Conservation (phyloP, 179 eudicot species). For the Drosera spatulata region DNA sequence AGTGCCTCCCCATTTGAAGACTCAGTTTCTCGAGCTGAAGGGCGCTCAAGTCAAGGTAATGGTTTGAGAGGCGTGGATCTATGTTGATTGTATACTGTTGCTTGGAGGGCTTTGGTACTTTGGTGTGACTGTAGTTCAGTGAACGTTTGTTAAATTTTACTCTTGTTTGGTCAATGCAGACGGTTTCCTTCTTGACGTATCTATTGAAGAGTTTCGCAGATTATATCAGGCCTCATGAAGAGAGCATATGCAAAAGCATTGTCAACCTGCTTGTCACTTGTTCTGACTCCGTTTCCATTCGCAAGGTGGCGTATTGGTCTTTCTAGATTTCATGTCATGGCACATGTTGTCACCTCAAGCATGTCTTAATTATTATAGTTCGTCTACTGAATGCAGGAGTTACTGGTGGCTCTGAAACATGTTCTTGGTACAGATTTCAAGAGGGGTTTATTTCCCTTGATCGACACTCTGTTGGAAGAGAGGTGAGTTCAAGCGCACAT, state of each 20-base stretch:
- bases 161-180: conserved; percentile 39
- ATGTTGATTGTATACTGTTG: neutral
- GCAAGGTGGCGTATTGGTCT: conserved; percentile 44
- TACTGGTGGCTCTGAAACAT: conserved; percentile 84
- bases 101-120: neutral
- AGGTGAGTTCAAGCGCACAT: conserved; percentile 31
- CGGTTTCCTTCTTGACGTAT: conserved; percentile 96
- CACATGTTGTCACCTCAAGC: neutral
- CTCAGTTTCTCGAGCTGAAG: conserved; percentile 80
- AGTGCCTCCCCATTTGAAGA: conserved; percentile 79
- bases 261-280: conserved; percentile 95
- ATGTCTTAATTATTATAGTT: neutral
- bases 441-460: conserved; percentile 90
- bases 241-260: conserved; percentile 95
- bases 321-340: neutral
- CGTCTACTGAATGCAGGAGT: conserved; percentile 38
- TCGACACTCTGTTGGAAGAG: conserved; percentile 91
- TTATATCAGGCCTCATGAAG: conserved; percentile 88
- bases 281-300: conserved; percentile 92
- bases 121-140: no score
- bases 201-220: conserved; percentile 92
- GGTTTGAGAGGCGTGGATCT: neutral
- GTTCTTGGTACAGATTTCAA: conserved; percentile 96
- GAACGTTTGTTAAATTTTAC: no score
- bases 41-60: conserved; percentile 94